Percentiles rank a stretch among this genome's conserved stretches.
These are phyloP conservation scores for Aspergillus aculeatus DNA, from an alignment of 2,329 filamentous ascomycete species.

Conservation along the genomic window DNA sequence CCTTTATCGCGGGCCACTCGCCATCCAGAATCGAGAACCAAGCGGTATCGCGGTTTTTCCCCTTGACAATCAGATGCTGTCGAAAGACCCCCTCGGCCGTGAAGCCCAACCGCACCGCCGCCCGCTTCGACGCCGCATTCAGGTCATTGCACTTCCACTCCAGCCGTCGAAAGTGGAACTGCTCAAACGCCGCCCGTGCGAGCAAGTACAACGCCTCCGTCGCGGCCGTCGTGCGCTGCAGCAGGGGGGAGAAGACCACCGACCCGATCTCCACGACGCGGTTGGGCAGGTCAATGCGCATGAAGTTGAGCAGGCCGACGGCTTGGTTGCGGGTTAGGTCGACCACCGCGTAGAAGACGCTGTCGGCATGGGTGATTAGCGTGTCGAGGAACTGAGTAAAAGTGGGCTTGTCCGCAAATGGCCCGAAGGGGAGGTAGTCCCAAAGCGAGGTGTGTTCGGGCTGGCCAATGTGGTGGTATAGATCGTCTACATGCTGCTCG, in stretches of 20 bases:
- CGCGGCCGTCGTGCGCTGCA: constrained; percentile 56
- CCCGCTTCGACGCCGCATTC: constrained; percentile 55
- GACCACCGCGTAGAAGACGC: constrained; percentile 49
- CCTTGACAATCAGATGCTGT: constrained; percentile 61
- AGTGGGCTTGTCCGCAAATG: constrained; percentile 30
- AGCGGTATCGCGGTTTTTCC: constrained; percentile 57
- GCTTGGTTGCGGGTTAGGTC: constrained; percentile 34
- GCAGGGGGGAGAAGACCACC: constrained; percentile 50
- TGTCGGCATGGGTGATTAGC: constrained; percentile 32
- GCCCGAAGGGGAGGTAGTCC: constrained; percentile 44
- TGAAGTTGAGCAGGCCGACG: constrained; percentile 44
- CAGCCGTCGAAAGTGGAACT: constrained; percentile 55
- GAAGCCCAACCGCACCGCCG: constrained; percentile 60
- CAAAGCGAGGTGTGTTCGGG: constrained; percentile 32
- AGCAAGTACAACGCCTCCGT: constrained; percentile 61
- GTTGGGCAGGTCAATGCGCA: constrained; percentile 51
- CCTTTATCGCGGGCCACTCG: constrained; percentile 62
- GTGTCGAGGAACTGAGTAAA: constrained; percentile 30
- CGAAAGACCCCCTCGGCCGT: constrained; percentile 60
- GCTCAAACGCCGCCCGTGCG: constrained; percentile 54
- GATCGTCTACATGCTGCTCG: constrained; percentile 27
- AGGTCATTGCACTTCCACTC: constrained; percentile 65
- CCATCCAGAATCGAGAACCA: constrained; percentile 60
- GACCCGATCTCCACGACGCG: constrained; percentile 58
- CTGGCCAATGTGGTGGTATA: constrained; percentile 30